A percentile compares a stretch with the other conserved stretches of the same genome.
phyloP scores from a whole-genome alignment of 441 rosid species.

The Gossypium trilobum region DNA sequence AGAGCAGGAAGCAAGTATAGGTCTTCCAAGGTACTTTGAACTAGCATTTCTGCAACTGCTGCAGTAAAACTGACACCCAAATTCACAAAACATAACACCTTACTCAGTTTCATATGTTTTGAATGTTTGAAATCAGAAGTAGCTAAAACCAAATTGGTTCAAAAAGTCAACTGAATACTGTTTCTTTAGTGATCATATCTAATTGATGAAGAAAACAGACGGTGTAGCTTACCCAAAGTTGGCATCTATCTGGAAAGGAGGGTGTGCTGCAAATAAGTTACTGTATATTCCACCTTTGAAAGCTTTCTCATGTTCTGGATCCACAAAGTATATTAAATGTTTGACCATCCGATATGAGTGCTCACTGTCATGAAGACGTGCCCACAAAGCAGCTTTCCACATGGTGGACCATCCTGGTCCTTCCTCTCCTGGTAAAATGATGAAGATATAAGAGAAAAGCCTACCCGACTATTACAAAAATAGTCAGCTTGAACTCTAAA shows the following conservation, averaged over 20 bases:
- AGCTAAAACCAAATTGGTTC: not conserved
- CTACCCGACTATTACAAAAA: not conserved
- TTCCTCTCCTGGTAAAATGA: slow-evolving; percentile 53
- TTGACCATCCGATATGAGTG: slow-evolving; percentile 67
- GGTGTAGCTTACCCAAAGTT: slow-evolving; percentile 65
- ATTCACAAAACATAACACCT: not conserved
- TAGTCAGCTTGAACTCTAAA: not conserved
- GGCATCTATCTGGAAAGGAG: slow-evolving; percentile 92
- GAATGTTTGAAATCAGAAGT: not conserved
- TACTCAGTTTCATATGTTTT: not conserved
- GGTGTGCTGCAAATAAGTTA: slow-evolving; percentile 89
- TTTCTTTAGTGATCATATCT: not conserved
- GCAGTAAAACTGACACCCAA: slow-evolving; percentile 51
- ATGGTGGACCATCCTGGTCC: slow-evolving; percentile 93
- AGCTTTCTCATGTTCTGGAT: slow-evolving; percentile 45
- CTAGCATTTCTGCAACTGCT: slow-evolving; percentile 80
- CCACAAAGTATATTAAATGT: slow-evolving; percentile 55
- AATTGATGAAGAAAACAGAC: not conserved
- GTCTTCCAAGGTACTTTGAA: slow-evolving; percentile 66
- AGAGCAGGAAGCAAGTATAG: slow-evolving; percentile 79
- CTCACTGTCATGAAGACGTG: slow-evolving; percentile 58
- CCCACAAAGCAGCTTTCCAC: slow-evolving; percentile 91
- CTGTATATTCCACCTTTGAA: slow-evolving; percentile 79
- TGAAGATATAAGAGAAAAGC: slow-evolving; percentile 3
- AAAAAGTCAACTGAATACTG: not conserved